Evolutionary conservation across 192 early-diverging fungal species (phyloP).

Genomic region (Phycomyces blakesleeanus): DNA sequence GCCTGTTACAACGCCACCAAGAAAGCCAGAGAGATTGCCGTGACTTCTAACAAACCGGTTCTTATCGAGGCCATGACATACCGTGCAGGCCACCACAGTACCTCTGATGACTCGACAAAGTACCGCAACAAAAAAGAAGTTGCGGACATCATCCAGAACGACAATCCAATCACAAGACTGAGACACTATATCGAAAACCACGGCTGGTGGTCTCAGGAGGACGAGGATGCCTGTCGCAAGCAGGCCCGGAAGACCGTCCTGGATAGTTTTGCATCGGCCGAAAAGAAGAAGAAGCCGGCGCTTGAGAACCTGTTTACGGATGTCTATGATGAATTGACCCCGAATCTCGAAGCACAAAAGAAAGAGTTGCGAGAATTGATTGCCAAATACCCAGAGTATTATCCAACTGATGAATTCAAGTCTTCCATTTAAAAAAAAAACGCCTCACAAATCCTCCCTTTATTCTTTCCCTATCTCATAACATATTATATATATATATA

Average conservation of each 20-base stretch:
- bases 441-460: not conserved
- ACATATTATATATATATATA: too few species aligned
- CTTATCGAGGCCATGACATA: constrained; percentile 98
- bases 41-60: constrained; percentile 81
- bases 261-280: constrained; percentile 77
- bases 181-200: constrained; percentile 84
- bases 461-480: too few species aligned
- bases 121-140: constrained; percentile 93
- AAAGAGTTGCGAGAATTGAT: constrained; percentile 74
- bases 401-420: constrained; percentile 36
- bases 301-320: constrained; percentile 85
- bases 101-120: constrained; percentile 95
- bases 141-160: constrained; percentile 79
- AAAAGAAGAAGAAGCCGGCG: constrained; percentile 85
- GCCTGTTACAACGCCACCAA: constrained; percentile 93
- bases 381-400: constrained; percentile 83
- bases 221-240: constrained; percentile 65
- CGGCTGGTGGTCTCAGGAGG: constrained; percentile 76
- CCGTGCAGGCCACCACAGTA: constrained; percentile 95
- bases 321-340: constrained; percentile 86
- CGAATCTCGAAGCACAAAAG: constrained; percentile 74
- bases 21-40: constrained; percentile 77
- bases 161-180: constrained; percentile 88
- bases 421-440: constrained; percentile 4
- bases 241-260: constrained; percentile 69